Percentiles rank a stretch among this genome's conserved stretches.
Conservation (phyloP, 306 rosid species). For the Abrus pulchellus region DNA sequence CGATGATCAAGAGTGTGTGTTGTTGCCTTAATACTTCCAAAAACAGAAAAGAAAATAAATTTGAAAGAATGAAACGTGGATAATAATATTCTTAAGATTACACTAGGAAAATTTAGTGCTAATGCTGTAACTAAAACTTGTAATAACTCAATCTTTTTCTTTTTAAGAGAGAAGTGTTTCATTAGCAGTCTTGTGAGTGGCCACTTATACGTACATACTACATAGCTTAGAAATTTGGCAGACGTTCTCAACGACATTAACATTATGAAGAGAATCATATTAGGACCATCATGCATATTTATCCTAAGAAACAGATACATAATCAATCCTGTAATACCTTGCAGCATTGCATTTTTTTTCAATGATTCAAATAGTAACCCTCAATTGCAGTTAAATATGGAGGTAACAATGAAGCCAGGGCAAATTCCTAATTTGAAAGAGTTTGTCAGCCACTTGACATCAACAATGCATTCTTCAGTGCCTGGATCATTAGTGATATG, state of each 20-base stretch:
- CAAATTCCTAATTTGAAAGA: slow-evolving; percentile 75
- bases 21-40: not conserved
- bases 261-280: not conserved
- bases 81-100: not conserved
- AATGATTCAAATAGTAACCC: slow-evolving; percentile 18
- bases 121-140: not conserved
- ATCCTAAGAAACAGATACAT: not conserved
- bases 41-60: not conserved
- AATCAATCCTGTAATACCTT: not conserved
- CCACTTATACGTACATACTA: not conserved
- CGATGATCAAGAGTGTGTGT: not conserved
- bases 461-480: slow-evolving; percentile 73
- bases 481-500: slow-evolving; percentile 92
- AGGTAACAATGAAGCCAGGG: slow-evolving; percentile 62
- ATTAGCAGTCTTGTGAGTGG: not conserved
- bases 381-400: slow-evolving; percentile 85
- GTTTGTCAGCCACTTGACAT: slow-evolving; percentile 79
- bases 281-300: slow-evolving; percentile 4
- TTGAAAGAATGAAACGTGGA: not conserved
- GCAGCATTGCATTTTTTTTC: slow-evolving; percentile 27
- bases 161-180: not conserved
- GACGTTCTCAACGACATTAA: not conserved
- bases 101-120: not conserved
- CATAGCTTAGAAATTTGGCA: not conserved
- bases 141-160: not conserved